These are phyloP conservation scores for Arbutus unedo DNA, from an alignment of 148 eudicot genomes.

Conservation along the genomic window DNA sequence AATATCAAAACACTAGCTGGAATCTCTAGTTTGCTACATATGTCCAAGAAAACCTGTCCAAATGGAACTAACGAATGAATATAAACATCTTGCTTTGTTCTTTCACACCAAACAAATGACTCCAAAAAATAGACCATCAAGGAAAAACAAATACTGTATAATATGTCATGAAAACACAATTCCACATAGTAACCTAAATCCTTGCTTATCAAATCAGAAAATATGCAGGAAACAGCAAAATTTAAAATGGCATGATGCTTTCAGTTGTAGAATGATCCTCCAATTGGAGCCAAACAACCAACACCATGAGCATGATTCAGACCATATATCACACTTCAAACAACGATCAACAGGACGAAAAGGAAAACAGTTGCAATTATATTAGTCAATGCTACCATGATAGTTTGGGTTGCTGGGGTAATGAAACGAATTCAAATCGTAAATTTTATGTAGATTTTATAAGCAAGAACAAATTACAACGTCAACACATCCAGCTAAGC, in stretches of 20 bases:
- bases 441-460: neutral
- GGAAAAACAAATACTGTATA: neutral
- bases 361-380: neutral
- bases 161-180: neutral
- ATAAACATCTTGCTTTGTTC: neutral
- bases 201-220: neutral
- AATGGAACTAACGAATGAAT: neutral
- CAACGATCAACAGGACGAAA: neutral
- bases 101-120: neutral
- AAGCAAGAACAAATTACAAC: neutral
- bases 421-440: neutral
- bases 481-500: neutral
- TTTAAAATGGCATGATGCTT: neutral
- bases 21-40: neutral
- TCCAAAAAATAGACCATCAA: neutral
- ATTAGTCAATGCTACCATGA: too few species aligned
- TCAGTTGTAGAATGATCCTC: neutral
- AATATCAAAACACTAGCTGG: neutral
- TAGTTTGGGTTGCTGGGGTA: neutral
- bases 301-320: neutral
- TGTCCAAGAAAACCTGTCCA: conserved; percentile 5
- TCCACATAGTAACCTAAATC: neutral
- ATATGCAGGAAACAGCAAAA: neutral
- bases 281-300: neutral
- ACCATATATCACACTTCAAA: neutral